A percentile compares a stretch with the other conserved stretches of the same genome.
phyloP scores from a whole-genome alignment of 106 monocot genomes.

The Chionographis japonica region DNA sequence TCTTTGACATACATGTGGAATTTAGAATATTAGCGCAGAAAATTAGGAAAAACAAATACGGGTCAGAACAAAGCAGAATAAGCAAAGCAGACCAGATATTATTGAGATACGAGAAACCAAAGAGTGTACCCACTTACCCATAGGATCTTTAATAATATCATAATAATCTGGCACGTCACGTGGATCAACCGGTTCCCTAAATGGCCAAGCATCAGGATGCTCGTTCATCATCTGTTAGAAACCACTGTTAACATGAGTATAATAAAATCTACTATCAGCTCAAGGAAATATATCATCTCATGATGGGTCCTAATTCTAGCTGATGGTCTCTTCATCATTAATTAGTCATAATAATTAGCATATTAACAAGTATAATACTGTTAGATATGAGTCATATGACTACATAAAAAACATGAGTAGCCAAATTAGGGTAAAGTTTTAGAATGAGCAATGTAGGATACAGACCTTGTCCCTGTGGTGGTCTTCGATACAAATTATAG shows the following conservation, averaged over 20 bases:
- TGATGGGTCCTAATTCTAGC: too few relatives aligned
- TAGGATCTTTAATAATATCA: conserved; percentile 97
- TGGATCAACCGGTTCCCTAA: conserved; percentile 91
- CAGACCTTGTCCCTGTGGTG: too few relatives aligned
- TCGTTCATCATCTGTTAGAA: conserved; percentile 74
- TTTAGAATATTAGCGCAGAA: background rate
- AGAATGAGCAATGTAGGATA: too few relatives aligned
- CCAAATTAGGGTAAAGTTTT: too few relatives aligned
- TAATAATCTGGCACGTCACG: conserved; percentile 98
- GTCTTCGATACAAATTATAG: too few relatives aligned
- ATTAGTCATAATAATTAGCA: too few relatives aligned
- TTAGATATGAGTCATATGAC: too few relatives aligned
- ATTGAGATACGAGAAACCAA: background rate
- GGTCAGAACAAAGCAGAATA: background rate
- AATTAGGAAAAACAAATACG: background rate
- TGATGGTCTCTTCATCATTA: too few relatives aligned
- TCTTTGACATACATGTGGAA: background rate
- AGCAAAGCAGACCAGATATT: background rate
- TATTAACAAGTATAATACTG: too few relatives aligned
- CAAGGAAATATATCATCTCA: background rate
- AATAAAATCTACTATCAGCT: background rate
- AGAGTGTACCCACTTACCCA: conserved; percentile 47
- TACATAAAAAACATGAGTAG: too few relatives aligned
- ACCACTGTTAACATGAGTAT: background rate
- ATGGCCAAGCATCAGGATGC: conserved; percentile 99